phyloP scores from a whole-genome alignment of 139 green algal genomes.

The Ettlia oleoabundans region DNA sequence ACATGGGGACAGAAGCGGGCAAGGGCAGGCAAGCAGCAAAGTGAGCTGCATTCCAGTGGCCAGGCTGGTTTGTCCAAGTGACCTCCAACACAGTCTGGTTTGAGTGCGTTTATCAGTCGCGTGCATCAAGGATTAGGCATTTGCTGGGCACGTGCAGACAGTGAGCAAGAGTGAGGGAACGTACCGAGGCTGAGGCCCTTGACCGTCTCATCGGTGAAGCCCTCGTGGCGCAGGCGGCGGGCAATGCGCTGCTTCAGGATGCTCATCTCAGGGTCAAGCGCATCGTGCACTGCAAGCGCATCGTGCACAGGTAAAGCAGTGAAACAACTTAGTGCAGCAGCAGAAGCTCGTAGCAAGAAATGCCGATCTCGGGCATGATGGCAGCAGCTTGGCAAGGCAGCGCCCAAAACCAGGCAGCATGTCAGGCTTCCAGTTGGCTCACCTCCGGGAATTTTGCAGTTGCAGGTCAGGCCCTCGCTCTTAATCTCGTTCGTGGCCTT shows the following conservation, averaged over 20 bases:
- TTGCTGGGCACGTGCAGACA: no score
- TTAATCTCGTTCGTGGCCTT: slow-evolving; percentile 48
- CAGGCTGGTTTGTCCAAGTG: no score
- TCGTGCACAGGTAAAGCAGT: not conserved
- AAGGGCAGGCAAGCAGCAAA: no score
- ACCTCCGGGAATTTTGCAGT: slow-evolving; percentile 63
- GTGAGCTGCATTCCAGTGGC: no score
- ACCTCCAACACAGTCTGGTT: no score
- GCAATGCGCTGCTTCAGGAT: slow-evolving; percentile 91
- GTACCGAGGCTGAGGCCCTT: no score
- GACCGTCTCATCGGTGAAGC: slow-evolving; percentile 33
- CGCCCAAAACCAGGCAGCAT: not conserved
- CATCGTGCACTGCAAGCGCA: slow-evolving; percentile 66
- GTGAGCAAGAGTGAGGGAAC: no score
- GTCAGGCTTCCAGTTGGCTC: not conserved
- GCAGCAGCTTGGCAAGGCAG: no score
- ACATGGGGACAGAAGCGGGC: no score
- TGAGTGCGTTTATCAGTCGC: no score
- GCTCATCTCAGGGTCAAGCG: slow-evolving; percentile 85
- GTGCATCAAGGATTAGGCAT: no score
- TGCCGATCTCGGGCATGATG: not conserved
- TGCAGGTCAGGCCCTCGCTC: slow-evolving; percentile 40
- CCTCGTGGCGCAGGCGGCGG: slow-evolving; percentile 58
- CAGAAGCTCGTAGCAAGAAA: not conserved
- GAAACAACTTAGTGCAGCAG: not conserved